phyloP scores from a whole-genome alignment of 139 green algal genomes.

The Haematococcus sp. region DNA sequence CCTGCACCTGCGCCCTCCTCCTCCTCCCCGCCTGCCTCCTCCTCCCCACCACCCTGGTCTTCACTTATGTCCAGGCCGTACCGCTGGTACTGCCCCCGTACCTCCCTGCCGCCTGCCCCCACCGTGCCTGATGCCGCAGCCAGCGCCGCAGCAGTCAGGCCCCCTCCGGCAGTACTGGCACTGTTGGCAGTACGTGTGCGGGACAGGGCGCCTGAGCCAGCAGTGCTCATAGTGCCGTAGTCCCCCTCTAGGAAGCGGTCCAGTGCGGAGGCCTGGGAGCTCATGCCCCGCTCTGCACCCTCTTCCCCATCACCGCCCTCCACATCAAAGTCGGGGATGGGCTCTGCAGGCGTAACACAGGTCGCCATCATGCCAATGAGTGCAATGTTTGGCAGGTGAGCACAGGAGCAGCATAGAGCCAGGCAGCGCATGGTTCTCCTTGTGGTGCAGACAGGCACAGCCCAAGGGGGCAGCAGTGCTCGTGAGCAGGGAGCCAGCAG shows the following conservation, averaged over 20 bases:
- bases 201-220: not conserved
- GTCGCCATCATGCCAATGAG: not conserved
- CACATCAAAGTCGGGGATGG: not conserved
- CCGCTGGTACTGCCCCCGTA: conserved; percentile 9
- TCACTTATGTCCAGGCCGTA: conserved; percentile 6
- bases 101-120: not conserved
- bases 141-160: not conserved
- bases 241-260: conserved; percentile 38
- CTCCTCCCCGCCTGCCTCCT: not conserved
- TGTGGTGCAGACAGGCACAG: too few relatives aligned
- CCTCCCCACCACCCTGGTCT: not conserved
- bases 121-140: not conserved
- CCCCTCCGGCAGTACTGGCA: not conserved
- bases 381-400: too few relatives aligned
- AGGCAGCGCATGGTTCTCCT: too few relatives aligned
- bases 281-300: conserved; percentile 1
- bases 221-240: conserved; percentile 19
- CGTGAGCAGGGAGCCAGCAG: too few relatives aligned
- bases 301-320: not conserved
- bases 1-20: conserved; percentile 17
- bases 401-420: too few relatives aligned
- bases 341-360: not conserved
- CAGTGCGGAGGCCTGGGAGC: conserved; percentile 20
- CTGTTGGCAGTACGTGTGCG: not conserved
- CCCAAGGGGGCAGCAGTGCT: too few relatives aligned